A percentile compares a stretch with the other conserved stretches of the same genome.
Conservation (phyloP, 345 rosid genomes). For the Brassica incana region DNA sequence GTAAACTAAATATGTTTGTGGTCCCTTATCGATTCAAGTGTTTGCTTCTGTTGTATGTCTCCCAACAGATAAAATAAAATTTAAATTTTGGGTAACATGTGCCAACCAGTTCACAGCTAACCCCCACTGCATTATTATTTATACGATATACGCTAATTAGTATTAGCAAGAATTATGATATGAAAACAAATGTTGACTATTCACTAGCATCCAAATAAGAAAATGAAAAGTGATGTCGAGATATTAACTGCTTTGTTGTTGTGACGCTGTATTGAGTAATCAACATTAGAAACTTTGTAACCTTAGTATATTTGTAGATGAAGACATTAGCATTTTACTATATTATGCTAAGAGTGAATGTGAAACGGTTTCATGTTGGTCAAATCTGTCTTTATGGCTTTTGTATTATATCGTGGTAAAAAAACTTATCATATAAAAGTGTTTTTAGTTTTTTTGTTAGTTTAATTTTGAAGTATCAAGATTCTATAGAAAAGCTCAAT, state of each 20-base stretch:
- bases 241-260: not conserved
- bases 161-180: not conserved
- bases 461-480: no score
- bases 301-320: not conserved
- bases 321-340: not conserved
- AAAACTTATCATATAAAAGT: no score
- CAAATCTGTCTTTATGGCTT: not conserved
- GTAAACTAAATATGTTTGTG: conserved; percentile 27
- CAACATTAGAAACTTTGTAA: not conserved
- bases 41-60: conserved; percentile 21
- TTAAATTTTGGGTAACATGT: conserved; percentile 27
- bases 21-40: conserved; percentile 31
- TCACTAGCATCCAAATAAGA: conserved; percentile 18
- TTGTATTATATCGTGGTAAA: not conserved
- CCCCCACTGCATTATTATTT: conserved; percentile 14
- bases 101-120: conserved; percentile 41
- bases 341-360: not conserved
- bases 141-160: not conserved
- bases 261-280: not conserved
- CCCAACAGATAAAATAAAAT: conserved; percentile 20
- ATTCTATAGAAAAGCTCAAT: no score
- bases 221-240: not conserved
- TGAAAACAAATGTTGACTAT: conserved; percentile 18
- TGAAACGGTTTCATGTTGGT: not conserved
- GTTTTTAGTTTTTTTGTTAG: no score